Base-by-base conservation (phyloP, 164 flowering plant genomes). In the Kingdonia uniflora region DNA sequence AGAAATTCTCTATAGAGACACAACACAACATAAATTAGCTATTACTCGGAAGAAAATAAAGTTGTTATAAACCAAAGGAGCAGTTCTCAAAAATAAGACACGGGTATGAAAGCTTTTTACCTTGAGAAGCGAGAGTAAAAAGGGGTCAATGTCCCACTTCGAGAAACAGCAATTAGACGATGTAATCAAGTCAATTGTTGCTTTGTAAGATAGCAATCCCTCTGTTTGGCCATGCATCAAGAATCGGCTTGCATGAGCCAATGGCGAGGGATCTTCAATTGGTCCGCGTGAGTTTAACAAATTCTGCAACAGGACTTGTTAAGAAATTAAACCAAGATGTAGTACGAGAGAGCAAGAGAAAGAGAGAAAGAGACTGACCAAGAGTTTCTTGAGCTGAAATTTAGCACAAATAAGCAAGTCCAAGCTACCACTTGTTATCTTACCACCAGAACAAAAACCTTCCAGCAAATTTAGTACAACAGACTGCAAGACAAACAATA, bases 181-280 rank as follows among this genome's bases (percentile, higher is more conserved):
- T 50, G 74, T 67, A 57, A 89, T 79, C 69, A 89, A 74, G 62
- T 64, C 58, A 72, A 75, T 58, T 35, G 97, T 87, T 51, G 89
- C 72, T 68, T 77, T 78, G 60, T 80, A 94, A 11, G 97, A 80
- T 64, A 94, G 72, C 16, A 66, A 37, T 41, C 84, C 86, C 44
- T 85, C 96, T 16, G 66, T 46, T 54, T 83, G 81, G 53, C 73
- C 77, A 70, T 80, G 72, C 43, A 74, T 57, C 56, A 79, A 63
- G 56, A 74, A 72, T 67, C 76, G 75, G 49, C 71, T 72, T 38
- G 88, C 88, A 68, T 48, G 17, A 20, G 84, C 85, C 39, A 64
- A 69, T 16, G 81, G 80, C 58, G 96, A 94, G 62, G 96, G 95
- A 71, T 94, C 96, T 57, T 89, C 88, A 64, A 89, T 64, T 55